Base-by-base conservation (phyloP, 202 grass and related monocot genomes). In the Carex sylvatica region DNA sequence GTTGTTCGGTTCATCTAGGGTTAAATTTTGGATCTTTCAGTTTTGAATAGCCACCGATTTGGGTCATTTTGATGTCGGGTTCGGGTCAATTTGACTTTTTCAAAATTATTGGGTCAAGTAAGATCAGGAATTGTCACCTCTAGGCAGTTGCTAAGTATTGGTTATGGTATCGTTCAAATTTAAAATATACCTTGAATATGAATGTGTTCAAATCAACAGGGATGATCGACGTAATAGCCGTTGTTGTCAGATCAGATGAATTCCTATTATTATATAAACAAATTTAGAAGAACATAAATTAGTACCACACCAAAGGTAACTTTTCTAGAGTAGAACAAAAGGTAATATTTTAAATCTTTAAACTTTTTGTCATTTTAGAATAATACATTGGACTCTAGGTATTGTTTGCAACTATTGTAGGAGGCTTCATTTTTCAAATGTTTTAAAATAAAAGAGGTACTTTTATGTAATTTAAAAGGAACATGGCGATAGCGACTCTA, bases 201-300 rank as follows among this genome's bases (percentile, higher is more conserved):
- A 95, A 99, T 86, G 85, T 84, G 78, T 99, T 99, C 77, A 99
- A 63, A 65, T 99, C 96, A 58, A 99, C 96, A 78, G 96, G 93
- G 83, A 99, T 73, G 26, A 95, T 89, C 46, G 61, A 90, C 63
- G 91, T 88, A 28, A 93, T 92, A 84, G 80, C 24, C 60, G 93
- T 66, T 3, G 93, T 99, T 81, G 91, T 95, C 86, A 99, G 80
- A 84, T 96, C 91, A 85, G 89, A 64, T 65, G 89, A 90, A 87
- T 99, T 72, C 12, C 96, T 99, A 81, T 65, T 38, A 90, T 9
- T 61, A 64, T 84, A 88, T 28, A 89, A 44, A 71, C 7, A 58
- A 58, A 82, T 40, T 60, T 58, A 46, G 60, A 86, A 38, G 78
- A 87, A 84, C n/a, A 81, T 16, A 15, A 71, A 33, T 6, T 13